Base-by-base conservation (phyloP, 352 stramenopile species). In the Pythium plurisporium region DNA sequence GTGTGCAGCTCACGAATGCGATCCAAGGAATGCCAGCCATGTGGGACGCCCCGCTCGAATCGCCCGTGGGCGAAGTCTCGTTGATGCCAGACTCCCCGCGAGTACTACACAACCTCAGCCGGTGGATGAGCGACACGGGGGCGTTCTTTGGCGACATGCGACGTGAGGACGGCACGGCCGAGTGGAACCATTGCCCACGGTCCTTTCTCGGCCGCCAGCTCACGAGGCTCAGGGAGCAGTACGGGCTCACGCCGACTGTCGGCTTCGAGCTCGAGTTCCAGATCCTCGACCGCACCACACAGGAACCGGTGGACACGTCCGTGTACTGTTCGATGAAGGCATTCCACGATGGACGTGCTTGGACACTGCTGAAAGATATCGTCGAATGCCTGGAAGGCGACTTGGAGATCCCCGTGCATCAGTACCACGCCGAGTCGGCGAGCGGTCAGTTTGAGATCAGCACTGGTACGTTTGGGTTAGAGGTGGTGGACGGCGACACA, bases 191-290 rank as follows among this genome's bases (percentile, higher is more conserved):
- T n/a, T 73, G 66, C 48, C 62, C 66, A 14, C 66, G 66, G 14
- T 60, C 56, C 3, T 70, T 73, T 26, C 53, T 73, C 0, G 42
- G 62, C 10, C 43, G 41, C 0, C 67, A 74, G n/a, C 42, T 65
- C 11, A n/a, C 19, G 20, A 29, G 20, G n/a, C 50, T 74, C 0
- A 11, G 36, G 0, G 34, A 50, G 0, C 17, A 50, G 22, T 45
- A 59, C 40, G 22, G 27, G 0, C n/a, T 67, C 5, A 17, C 10
- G 4, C 30, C 55, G 1, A 71, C 62, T 1, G 42, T 74, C 11
- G 62, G 67, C n/a, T 74, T 74, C 51, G 67, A 74, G 36, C 15
- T 74, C 14, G 67, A 74, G 47, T 71, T 74, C 47, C 58, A 69
- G 37, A 42, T 71, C 0, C 40, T 74, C 9, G 27, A 59, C 0